phyloP scores from a whole-genome alignment of 1,284 basidiomycete species.

The Leucoagaricus sp. region DNA sequence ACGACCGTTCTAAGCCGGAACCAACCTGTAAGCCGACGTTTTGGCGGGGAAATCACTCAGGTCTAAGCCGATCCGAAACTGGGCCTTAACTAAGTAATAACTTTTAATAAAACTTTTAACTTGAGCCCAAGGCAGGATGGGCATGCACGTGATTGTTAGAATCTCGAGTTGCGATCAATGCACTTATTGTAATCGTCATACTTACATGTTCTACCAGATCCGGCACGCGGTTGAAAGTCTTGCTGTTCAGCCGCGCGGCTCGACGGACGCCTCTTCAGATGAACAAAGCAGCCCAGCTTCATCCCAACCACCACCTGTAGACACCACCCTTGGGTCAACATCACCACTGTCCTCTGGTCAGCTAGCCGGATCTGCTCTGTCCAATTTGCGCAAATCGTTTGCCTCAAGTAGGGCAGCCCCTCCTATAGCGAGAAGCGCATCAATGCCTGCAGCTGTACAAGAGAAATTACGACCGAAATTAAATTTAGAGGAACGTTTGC shows the following conservation, averaged over 20 bases:
- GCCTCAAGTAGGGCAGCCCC: constrained; percentile 49
- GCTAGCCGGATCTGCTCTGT: constrained; percentile 59
- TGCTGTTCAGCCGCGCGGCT: constrained; percentile 37
- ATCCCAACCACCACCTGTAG: constrained; percentile 38
- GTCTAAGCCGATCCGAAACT: no score
- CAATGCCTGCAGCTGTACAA: constrained; percentile 4
- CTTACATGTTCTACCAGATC: constrained; percentile 65
- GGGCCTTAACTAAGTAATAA: no score
- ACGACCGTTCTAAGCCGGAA: no score
- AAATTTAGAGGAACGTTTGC: constrained; percentile 17
- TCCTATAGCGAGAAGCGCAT: constrained; percentile 24
- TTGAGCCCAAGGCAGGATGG: no score
- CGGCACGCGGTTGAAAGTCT: constrained; percentile 60
- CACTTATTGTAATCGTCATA: neutral
- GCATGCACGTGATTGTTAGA: constrained; percentile 11
- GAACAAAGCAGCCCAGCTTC: constrained; percentile 17
- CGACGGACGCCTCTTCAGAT: constrained; percentile 26
- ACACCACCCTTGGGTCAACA: constrained; percentile 30
- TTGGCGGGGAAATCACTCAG: no score
- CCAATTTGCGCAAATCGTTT: constrained; percentile 63
- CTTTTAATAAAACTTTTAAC: no score
- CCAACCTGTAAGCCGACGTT: no score
- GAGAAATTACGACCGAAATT: constrained; percentile 14
- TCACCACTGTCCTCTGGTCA: constrained; percentile 47
- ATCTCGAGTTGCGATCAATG: neutral